Base-by-base conservation (phyloP, 768 basidiomycete species). In the Psilocybe azurescens region DNA sequence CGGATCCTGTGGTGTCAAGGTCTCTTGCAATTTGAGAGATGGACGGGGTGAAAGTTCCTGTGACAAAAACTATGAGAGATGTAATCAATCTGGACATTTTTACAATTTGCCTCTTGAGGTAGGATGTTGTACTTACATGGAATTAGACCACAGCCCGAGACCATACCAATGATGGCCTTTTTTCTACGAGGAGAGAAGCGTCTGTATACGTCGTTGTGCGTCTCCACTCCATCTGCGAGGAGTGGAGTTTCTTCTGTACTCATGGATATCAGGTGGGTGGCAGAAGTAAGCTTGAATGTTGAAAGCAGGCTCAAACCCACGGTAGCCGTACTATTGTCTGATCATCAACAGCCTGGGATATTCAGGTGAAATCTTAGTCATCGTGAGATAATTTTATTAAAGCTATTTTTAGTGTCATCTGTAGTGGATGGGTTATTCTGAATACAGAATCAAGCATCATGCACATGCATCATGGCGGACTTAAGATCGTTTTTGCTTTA, bases 1-100 rank as follows among this genome's bases (percentile, higher is more conserved):
- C 72, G 14, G 83, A 66, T 0, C 81, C 81, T 0, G 89, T 83
- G 0, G 89, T 79, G 28, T 82, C 52, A 9, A 94, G 72, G 61
- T 94, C 91, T 29, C 72, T 73, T 7, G 91, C 86, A 49, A 95
- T 86, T 53, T 89, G 83, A 0, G 91, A 90, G 58, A 94, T 89
- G 0, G 87, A 86, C 0, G 91, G 91, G 2, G 91, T 80, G 70
- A 94, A 92, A 0, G 85, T 85, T 0, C 85, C 88, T 6, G 84
- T 77, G 0, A 89, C 85, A 61, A 94, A 86, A 39, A 89, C 91
- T 94, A 44, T 44, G 41, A 9, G 5, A 44, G 41, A 44, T 44
- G 14, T 44, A 44, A 14, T 44, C 41, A 44, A 16, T 44, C 41
- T 13, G 41, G 10, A 44, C 8, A 11, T 13, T 44, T 16, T 44